Conservation (phyloP, 140 eudicot genomes). For the Cichorium intybus region DNA sequence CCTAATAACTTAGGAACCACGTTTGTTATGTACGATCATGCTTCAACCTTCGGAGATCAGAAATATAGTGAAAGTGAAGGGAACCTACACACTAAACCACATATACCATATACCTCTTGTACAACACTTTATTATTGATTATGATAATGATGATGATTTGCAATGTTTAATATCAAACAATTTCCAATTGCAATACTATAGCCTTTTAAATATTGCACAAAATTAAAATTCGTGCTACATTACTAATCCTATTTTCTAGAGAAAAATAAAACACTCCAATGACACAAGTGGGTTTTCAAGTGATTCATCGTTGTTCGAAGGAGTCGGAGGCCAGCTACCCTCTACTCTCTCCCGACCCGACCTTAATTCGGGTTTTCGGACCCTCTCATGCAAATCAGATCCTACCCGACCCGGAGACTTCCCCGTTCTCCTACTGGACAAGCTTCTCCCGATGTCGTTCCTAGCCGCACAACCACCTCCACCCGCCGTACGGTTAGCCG, state of each 20-base stretch:
- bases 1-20: too few species aligned
- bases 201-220: constrained; percentile 2
- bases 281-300: constrained; percentile 96
- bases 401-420: constrained; percentile 67
- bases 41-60: too few species aligned
- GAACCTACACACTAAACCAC: too few species aligned
- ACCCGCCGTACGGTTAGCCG: constrained; percentile 43
- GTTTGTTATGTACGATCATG: too few species aligned
- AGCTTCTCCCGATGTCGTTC: constrained; percentile 43
- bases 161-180: neutral
- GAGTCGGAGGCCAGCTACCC: constrained; percentile 23
- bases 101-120: too few species aligned
- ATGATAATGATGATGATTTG: neutral
- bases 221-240: constrained; percentile 20
- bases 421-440: constrained; percentile 54
- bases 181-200: neutral
- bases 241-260: constrained; percentile 28
- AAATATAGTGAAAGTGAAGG: too few species aligned
- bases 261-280: constrained; percentile 92
- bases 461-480: constrained; percentile 22
- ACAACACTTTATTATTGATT: neutral
- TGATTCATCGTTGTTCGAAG: constrained; percentile 47
- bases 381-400: constrained; percentile 41
- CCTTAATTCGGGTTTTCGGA: constrained; percentile 19
- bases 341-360: constrained; percentile 34